These are phyloP conservation scores for Chaetomiaceae sp. DNA, from an alignment of 2,329 filamentous ascomycete species.

Conservation along the genomic window DNA sequence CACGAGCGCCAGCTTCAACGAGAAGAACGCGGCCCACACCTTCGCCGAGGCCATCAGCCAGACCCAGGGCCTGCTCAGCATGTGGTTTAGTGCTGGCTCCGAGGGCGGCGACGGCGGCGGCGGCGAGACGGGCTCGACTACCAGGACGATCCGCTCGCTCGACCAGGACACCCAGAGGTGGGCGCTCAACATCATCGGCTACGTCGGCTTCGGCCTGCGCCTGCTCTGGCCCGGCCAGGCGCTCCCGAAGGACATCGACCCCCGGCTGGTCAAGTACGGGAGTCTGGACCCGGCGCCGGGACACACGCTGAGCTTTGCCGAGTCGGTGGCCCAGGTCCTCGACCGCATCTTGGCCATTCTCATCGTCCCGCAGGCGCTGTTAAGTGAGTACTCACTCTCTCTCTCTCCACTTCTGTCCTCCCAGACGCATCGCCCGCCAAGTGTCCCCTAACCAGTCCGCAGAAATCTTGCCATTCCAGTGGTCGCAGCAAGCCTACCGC, in stretches of 20 bases:
- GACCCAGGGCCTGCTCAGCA: conserved; percentile 52
- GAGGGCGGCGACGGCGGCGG: too few relatives aligned
- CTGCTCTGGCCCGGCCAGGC: conserved; percentile 59
- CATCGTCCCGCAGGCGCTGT: conserved; percentile 36
- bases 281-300: conserved; percentile 42
- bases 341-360: conserved; percentile 59
- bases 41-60: conserved; percentile 58
- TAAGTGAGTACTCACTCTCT: conserved; percentile 38
- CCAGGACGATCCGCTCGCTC: conserved; percentile 47
- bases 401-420: conserved; percentile 32
- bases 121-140: conserved; percentile 32
- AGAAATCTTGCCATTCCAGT: conserved; percentile 45
- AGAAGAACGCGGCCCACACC: conserved; percentile 63
- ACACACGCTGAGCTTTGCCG: conserved; percentile 59
- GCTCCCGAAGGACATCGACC: conserved; percentile 37
- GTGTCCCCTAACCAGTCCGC: conserved; percentile 4
- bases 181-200: conserved; percentile 52
- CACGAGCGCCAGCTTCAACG: conserved; percentile 66
- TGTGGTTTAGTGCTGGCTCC: too few relatives aligned
- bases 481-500: conserved; percentile 44
- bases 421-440: background rate
- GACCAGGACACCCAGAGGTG: conserved; percentile 61
- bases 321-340: conserved; percentile 55
- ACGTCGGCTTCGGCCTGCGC: conserved; percentile 64
- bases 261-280: conserved; percentile 43